Evolutionary conservation across 2,329 filamentous ascomycete genomes (phyloP).

Genomic region (Fusarium sp.): DNA sequence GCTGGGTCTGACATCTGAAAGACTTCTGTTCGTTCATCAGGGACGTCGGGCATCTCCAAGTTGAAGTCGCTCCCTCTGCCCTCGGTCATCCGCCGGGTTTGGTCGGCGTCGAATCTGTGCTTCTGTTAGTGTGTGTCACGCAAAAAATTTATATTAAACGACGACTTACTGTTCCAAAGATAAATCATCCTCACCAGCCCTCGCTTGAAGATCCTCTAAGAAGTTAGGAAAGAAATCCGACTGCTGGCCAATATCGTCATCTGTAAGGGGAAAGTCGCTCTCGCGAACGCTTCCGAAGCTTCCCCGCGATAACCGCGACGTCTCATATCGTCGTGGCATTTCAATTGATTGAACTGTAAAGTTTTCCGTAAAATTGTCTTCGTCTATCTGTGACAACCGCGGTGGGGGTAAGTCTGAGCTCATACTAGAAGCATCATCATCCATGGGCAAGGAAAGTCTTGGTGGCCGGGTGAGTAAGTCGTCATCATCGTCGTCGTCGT

Average conservation of each 20-base stretch:
- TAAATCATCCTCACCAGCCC: conserved; percentile 58
- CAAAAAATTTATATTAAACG: background rate
- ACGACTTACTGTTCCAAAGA: conserved; percentile 60
- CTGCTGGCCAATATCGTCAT: conserved; percentile 60
- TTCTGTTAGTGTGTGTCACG: conserved; percentile 22
- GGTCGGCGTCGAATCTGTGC: conserved; percentile 59
- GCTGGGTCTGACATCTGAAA: conserved; percentile 62
- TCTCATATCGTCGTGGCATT: conserved; percentile 67
- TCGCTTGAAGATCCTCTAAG: conserved; percentile 60
- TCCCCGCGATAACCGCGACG: conserved; percentile 64
- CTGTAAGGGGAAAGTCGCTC: conserved; percentile 64
- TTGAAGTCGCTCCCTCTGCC: conserved; percentile 67
- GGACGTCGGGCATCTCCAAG: conserved; percentile 64
- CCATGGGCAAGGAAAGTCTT: conserved; percentile 69
- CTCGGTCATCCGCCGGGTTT: conserved; percentile 57
- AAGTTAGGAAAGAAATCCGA: conserved; percentile 69
- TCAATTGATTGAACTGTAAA: conserved; percentile 73
- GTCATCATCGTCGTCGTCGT: conserved; percentile 68
- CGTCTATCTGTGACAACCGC: conserved; percentile 68
- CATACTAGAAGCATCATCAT: conserved; percentile 67
- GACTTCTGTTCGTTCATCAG: conserved; percentile 64
- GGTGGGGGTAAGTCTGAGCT: conserved; percentile 69
- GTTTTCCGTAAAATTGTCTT: conserved; percentile 72
- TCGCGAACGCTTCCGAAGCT: conserved; percentile 68
- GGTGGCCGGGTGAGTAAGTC: conserved; percentile 60